Evolutionary conservation across 257 asterid species (phyloP).

Genomic region (Solanum corneliomulleri): DNA sequence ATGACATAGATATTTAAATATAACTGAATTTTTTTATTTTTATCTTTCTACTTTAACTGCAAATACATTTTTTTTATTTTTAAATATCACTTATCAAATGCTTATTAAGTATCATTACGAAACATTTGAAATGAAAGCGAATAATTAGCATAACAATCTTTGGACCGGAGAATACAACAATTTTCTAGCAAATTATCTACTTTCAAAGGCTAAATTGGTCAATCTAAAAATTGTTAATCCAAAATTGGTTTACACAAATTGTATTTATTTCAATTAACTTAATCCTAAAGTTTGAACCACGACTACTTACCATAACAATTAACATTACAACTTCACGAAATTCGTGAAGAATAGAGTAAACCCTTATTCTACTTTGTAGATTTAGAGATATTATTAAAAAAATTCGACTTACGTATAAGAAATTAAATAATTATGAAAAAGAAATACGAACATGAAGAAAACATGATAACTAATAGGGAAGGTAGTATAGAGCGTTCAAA

Average conservation of each 20-base stretch:
- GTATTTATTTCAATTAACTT: too few relatives aligned
- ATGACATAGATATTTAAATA: background rate
- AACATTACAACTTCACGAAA: background rate
- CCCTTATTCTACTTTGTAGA: background rate
- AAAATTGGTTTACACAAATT: background rate
- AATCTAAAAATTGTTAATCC: background rate
- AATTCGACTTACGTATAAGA: background rate
- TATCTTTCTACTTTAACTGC: background rate
- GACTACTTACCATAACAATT: too few relatives aligned
- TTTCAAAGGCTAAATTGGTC: background rate
- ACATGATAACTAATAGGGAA: background rate
- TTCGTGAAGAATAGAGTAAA: too few relatives aligned
- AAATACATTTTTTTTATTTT: background rate
- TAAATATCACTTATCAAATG: background rate
- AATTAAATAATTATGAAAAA: too few relatives aligned
- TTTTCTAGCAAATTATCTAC: background rate
- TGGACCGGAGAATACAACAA: background rate
- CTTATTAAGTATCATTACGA: background rate
- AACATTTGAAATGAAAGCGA: background rate
- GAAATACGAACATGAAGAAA: background rate
- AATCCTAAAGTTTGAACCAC: too few relatives aligned
- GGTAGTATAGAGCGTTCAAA: background rate
- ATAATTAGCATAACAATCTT: background rate
- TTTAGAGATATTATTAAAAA: background rate
- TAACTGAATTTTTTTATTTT: too few relatives aligned